Conservation (phyloP, 2,329 filamentous ascomycete genomes). For the Ophiostoma ips region DNA sequence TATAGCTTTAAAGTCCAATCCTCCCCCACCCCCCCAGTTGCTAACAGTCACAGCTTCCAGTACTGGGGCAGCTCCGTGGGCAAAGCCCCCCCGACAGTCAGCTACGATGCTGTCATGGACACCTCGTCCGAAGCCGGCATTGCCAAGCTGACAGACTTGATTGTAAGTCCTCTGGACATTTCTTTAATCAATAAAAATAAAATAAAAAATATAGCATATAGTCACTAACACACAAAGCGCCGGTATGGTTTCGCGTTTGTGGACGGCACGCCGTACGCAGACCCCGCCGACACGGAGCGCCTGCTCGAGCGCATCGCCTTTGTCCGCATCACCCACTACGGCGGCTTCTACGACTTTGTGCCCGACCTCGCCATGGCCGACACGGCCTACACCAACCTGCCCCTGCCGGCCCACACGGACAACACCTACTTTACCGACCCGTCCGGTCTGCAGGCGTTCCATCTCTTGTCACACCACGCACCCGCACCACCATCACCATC, state of each 20-base stretch:
- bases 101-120: constrained; percentile 47
- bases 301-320: constrained; percentile 72
- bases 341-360: constrained; percentile 67
- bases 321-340: constrained; percentile 84
- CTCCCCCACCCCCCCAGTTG: too few species aligned
- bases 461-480: constrained; percentile 67
- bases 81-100: constrained; percentile 40
- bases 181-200: too few species aligned
- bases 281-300: constrained; percentile 56
- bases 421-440: constrained; percentile 94
- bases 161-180: constrained; percentile 22
- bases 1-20: too few species aligned
- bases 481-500: too few species aligned
- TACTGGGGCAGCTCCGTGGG: constrained; percentile 24
- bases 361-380: constrained; percentile 79
- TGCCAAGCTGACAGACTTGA: constrained; percentile 46
- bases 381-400: constrained; percentile 79
- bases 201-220: too few species aligned
- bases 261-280: constrained; percentile 46
- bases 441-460: constrained; percentile 81
- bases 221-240: too few species aligned
- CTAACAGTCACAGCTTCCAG: constrained; percentile 10
- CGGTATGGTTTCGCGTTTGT: constrained; percentile 67
- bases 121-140: constrained; percentile 36
- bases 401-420: constrained; percentile 77